A percentile compares a stretch with the other conserved stretches of the same genome.
Conservation (phyloP, 2,329 filamentous ascomycete genomes). For the Septoria petroselini region DNA sequence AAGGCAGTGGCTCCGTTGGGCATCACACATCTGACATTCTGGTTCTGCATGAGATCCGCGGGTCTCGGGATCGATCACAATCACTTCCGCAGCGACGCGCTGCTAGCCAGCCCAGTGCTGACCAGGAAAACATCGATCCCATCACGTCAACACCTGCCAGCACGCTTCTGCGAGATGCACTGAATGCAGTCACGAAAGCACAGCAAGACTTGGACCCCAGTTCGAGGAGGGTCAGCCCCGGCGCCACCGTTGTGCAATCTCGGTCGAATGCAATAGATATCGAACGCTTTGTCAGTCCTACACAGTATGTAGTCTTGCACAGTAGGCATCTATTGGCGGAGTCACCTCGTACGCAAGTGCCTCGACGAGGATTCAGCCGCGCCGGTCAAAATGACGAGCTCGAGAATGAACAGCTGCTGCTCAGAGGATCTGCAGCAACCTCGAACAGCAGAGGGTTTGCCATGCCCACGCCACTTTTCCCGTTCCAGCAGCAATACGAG, state of each 20-base stretch:
- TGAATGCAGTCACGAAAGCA: not conserved
- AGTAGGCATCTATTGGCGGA: not conserved
- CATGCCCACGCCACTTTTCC: not conserved
- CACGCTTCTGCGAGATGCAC: slow-evolving; percentile 22
- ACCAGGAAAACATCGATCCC: slow-evolving; percentile 25
- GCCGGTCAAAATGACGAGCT: not conserved
- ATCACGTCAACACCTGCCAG: slow-evolving; percentile 24
- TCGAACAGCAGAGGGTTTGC: not conserved
- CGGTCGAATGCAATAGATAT: not conserved
- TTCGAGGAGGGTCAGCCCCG: not conserved
- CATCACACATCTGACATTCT: slow-evolving; percentile 31
- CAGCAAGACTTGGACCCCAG: not conserved
- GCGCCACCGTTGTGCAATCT: not conserved
- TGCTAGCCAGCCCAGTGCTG: not conserved
- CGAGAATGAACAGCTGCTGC: not conserved
- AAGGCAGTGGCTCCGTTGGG: not conserved
- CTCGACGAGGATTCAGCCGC: slow-evolving; percentile 5
- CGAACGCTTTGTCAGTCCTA: no score
- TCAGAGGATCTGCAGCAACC: not conserved
- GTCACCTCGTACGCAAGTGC: not conserved
- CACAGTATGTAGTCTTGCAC: not conserved
- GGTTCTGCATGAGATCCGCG: slow-evolving; percentile 7
- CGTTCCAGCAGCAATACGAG: not conserved
- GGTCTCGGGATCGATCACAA: not conserved
- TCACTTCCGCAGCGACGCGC: not conserved